Base-by-base conservation (phyloP, 495 filamentous ascomycete genomes). In the Zalerion maritima region DNA sequence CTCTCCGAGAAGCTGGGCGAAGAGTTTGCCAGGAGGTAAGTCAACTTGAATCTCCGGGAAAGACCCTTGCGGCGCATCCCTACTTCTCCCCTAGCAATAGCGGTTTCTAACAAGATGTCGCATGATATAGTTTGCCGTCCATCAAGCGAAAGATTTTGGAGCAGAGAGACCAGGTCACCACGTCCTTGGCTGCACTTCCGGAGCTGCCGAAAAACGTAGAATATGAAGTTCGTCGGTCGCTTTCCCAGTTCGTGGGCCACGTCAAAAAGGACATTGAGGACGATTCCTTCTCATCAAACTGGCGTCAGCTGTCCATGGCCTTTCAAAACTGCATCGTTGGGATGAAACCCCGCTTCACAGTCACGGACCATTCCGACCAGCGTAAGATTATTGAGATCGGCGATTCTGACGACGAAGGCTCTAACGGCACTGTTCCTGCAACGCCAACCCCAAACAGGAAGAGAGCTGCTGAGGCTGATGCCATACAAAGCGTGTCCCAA, bases 61-160 rank as follows among this genome's bases (percentile, higher is more conserved):
- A 14, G 10, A 29, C 18, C 16, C 2, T 11, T 42, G 3, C 5
- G 8, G 13, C 6, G 18, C 3, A 6, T 1, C 24, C 6, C 17
- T 15, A 2, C 4, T 4, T 25, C 15, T 26, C 10, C 18, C 18
- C 22, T 10, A 18, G 10, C 13, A n/a, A n/a, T n/a, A n/a, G n/a
- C n/a, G n/a, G 6, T 5, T 11, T 6, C 22, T 28, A 33, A 27
- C 34, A 10, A 26, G 14, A 11, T 9, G 14, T 37, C 21, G 36
- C 20, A 13, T 27, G 12, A 6, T 11, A 11, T 31, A 74, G 67
- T 12, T 46, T 83, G 1, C 77, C 77, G 0, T 46, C 55, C 0
- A 72, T 81, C 14, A 67, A 67, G 19, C 32, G 58, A 0, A 63
- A 75, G 28, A 70, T 84, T 2, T 37, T 67, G 3, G 43, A 50